A percentile compares a stretch with the other conserved stretches of the same genome.
phyloP scores from a whole-genome alignment of 75 land plant species.

The Pseudotsuga menziesii region DNA sequence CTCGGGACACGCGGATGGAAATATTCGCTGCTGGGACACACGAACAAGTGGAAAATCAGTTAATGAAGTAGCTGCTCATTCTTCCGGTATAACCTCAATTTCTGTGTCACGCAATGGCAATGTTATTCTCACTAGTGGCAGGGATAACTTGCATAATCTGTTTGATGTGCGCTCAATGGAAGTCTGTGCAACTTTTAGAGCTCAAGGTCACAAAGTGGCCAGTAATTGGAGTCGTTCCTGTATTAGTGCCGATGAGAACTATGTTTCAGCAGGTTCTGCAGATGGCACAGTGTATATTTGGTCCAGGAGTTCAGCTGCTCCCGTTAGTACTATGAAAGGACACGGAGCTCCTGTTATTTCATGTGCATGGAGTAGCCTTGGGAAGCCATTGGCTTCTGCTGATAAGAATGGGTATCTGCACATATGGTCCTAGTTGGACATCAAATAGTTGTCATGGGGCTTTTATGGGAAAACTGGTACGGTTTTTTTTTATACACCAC shows the following conservation, averaged over 20 bases:
- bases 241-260: constrained; percentile 79
- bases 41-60: constrained; percentile 64
- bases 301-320: constrained; percentile 48
- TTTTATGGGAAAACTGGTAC: no score
- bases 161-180: constrained; percentile 86
- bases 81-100: constrained; percentile 76
- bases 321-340: constrained; percentile 56
- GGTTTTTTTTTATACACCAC: no score
- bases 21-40: constrained; percentile 85
- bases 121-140: constrained; percentile 76
- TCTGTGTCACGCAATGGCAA: constrained; percentile 73
- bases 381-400: constrained; percentile 71
- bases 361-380: constrained; percentile 87
- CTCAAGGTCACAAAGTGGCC: constrained; percentile 66
- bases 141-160: constrained; percentile 86
- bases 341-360: constrained; percentile 69
- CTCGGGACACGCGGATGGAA: constrained; percentile 97
- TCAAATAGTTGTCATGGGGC: no score
- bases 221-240: constrained; percentile 92
- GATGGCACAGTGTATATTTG: constrained; percentile 87
- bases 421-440: constrained; percentile 56
- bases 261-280: constrained; percentile 83
- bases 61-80: constrained; percentile 91
- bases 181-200: constrained; percentile 69
- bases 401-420: constrained; percentile 76